Conservation (phyloP, 495 filamentous ascomycete genomes). For the Daldinia grandis region DNA sequence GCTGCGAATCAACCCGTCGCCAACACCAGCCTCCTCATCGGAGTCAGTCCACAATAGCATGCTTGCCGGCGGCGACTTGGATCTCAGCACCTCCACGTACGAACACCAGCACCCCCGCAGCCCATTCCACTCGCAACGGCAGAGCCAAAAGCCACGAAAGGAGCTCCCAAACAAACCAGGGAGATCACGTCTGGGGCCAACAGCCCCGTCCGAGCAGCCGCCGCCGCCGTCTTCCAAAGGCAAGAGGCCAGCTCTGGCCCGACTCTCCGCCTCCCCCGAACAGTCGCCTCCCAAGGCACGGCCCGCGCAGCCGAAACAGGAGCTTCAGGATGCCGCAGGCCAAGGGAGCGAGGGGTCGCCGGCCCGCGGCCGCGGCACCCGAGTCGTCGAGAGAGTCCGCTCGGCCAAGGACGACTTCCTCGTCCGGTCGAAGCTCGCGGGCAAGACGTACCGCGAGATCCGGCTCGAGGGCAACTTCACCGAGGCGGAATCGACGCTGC, state of each 20-base stretch:
- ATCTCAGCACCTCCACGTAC: conserved; percentile 23
- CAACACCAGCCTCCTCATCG: conserved; percentile 45
- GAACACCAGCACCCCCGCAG: conserved; percentile 26
- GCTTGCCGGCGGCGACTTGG: conserved; percentile 30
- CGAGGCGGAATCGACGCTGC: conserved; percentile 87
- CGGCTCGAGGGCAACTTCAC: conserved; percentile 68
- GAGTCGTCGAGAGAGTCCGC: conserved; percentile 8
- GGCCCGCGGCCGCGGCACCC: background rate
- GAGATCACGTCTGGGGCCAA: conserved; percentile 58
- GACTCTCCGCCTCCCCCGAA: background rate
- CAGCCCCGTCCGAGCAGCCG: conserved; percentile 10
- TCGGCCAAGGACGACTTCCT: conserved; percentile 69
- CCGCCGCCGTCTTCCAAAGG: conserved; percentile 20
- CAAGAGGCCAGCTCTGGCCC: conserved; percentile 17
- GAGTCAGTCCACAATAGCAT: conserved; percentile 47
- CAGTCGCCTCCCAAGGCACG: background rate
- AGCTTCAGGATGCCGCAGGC: background rate
- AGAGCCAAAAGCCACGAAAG: conserved; percentile 42
- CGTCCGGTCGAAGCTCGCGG: conserved; percentile 67
- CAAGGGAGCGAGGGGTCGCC: background rate
- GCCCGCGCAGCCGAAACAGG: background rate
- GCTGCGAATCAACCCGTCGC: conserved; percentile 46
- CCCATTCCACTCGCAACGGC: conserved; percentile 18
- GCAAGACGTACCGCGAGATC: conserved; percentile 84
- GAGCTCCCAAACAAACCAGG: conserved; percentile 45